Evolutionary conservation across 495 filamentous ascomycete genomes (phyloP), one percentile per base, ranked within the genome.

Genomic region (Aspergillus heteromorphus): DNA sequence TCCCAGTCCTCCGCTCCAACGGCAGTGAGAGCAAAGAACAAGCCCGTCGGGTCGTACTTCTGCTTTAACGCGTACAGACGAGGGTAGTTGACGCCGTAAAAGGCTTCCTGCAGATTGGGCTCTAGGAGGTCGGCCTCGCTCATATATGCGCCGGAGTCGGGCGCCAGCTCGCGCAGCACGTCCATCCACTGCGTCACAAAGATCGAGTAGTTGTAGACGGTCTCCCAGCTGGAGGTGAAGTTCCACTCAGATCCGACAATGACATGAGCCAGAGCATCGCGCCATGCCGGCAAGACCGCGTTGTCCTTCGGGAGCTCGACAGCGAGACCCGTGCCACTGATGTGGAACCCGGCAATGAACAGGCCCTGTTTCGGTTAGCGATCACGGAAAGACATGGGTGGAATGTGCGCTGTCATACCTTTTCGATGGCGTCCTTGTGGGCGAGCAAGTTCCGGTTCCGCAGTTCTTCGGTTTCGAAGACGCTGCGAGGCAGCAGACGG

Each of bases 91-190:
- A 36, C 48, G 0, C 82, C 85, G 38, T 79, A 89, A 64, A 84
- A 89, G 0, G 80, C 77, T 55, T 77, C 66, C 43, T 83, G 79
- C 65, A 80, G 87, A 43, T 83, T 65, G 0, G 84, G 83, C 64
- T 87, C 83, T 38, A 79, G 71, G 8, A 82, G 65, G 59, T 87
- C 81, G n/a, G 60, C 63, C 58, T 74, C 71, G 36, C 66, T 67
- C 69, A 74, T 74, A 51, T 72, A 72, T 0, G 66, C 68, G 17
- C 68, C 69, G 0, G 68, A 56, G 5, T 66, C 58, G 2, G 68
- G 68, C 27, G 62, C 69, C 9, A 74, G 64, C 17, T 70, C 67
- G 20, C 80, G 75, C 75, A 79, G 77, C 7, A 73, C 68, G 6
- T 76, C 73, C 45, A 82, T 69, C 54, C 64, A 72, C 57, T 18